Evolutionary conservation across 257 asterid species (phyloP), one percentile per base, ranked within the genome.

Genomic region (Solanum medicagineum): DNA sequence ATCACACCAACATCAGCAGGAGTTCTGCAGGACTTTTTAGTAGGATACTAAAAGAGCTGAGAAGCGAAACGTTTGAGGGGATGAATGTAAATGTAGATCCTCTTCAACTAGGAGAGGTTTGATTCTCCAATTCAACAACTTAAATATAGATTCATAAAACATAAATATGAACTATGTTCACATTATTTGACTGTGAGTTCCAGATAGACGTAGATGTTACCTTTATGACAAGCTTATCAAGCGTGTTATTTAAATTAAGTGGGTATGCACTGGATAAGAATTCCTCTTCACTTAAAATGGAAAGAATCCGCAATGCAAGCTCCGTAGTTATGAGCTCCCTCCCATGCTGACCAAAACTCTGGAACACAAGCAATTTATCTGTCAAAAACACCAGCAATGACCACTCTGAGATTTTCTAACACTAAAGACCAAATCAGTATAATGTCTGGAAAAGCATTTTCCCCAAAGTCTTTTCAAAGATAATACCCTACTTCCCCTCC

Each of bases 341-440:
- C 81, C 91, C 98, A 89, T 96, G 99, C 98, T 96, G 99, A 84
- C 99, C 98, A 92, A 96, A 96, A 96, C 92, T 96, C 98, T 96
- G 98, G 99, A 94, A 96, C 87, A 96, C 98, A 96, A 96, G 98
- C 93, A 96, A 96, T 91, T 79, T 91, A 92, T 96, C 99, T 96
- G 98, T 95, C 98, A 94, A 96, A 86, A 94, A 94, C 92, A 95
- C 93, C 90, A 95, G 92, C 92, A 90, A 91, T 95, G 92, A 91
- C 92, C 91, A 91, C 95, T 93, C 97, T 94, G 95, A 95, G 97
- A 95, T 91, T 83, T 90, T 89, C 90, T 85, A 87, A 90, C 89
- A 86, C 94, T 91, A 86, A 84, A 69, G 81, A 85, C 88, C 84
- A 91, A 87, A 66, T 87, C 83, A 86, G 83, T 83, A 84, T 47